These are phyloP conservation scores for Rhodomyrtus tomentosa DNA, from an alignment of 345 rosid species.

Conservation along the genomic window DNA sequence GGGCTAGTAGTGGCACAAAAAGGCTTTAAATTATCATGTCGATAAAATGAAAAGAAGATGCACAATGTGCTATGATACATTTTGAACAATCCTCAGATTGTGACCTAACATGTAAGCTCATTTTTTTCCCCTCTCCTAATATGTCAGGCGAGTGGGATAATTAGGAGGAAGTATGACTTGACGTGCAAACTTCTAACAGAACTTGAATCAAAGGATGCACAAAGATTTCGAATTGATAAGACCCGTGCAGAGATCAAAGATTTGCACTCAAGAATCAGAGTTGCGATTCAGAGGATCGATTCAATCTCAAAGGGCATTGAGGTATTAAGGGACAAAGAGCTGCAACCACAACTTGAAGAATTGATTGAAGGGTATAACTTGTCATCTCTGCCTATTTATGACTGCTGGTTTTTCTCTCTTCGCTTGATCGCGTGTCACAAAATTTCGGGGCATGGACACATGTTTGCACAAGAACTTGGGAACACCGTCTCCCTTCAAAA, in stretches of 20 bases:
- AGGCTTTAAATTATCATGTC: neutral
- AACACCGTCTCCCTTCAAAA: neutral
- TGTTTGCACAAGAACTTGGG: neutral
- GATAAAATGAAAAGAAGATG: neutral
- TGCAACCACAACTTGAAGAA: conserved; percentile 96
- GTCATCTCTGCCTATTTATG: neutral
- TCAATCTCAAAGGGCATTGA: conserved; percentile 84
- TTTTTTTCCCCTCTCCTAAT: neutral
- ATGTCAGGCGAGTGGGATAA: conserved; percentile 62
- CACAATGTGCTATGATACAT: neutral
- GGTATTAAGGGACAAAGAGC: conserved; percentile 87
- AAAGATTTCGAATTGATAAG: conserved; percentile 44
- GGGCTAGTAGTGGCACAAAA: neutral
- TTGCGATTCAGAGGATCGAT: conserved; percentile 84
- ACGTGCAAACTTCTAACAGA: conserved; percentile 54
- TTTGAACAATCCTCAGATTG: neutral
- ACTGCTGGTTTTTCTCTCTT: neutral
- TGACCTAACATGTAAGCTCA: neutral
- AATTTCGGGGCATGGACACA: neutral
- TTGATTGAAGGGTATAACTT: conserved; percentile 70
- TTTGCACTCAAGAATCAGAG: conserved; percentile 86
- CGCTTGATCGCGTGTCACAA: neutral
- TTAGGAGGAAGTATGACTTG: conserved; percentile 61
- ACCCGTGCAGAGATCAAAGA: conserved; percentile 90
- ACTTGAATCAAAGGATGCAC: conserved; percentile 59